Base-by-base conservation (phyloP, 371 early-diverging fungal species). In the Mortierella sp. region DNA sequence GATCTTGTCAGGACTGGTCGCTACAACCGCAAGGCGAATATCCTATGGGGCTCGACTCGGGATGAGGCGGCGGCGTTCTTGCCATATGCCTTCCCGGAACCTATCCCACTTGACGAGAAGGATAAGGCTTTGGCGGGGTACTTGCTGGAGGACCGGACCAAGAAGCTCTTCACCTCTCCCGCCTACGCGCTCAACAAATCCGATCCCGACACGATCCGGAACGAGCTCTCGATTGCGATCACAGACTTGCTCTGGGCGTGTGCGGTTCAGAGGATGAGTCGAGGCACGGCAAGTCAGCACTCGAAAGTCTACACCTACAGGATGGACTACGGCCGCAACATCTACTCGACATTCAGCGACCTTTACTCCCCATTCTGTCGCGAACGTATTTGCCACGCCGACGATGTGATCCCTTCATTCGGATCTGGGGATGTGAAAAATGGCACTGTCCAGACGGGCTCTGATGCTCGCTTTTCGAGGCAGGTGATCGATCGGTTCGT, bases 401-500 rank as follows among this genome's bases (percentile, higher is more conserved):
- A 60, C 1, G 84, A 83, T 32, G 72, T 83, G 35, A 70, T 77
- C 27, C 75, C 77, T 18, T 58, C 48, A 1, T 79, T 79, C 41
- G 84, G 75, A 21, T 65, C 65, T 4, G 65, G 65, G 3, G 65
- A 38, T 65, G 21, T 44, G 3, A 27, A 12, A 5, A 72, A 75
- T 0, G 58, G 54, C 5, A 12, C 58, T 29, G 24, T 16, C 1
- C 84, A 80, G 74, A 78, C 75, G 0, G 81, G 76, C 0, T 78
- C 75, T 11, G 84, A 84, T 75, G 84, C 84, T 18, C 74, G 81
- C n/a, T 84, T 84, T 44, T 72, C 84, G 12, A 73, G 85, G 43
- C 85, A 84, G 55, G 74, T 84, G 44, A 56, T 84, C 8, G 85
- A 84, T 65, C 81, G 85, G n/a, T 75, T 81, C 70, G 76, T 77